These are phyloP conservation scores for Cephaloascus fragrans DNA, from an alignment of 805 yeast species.

Conservation along the genomic window DNA sequence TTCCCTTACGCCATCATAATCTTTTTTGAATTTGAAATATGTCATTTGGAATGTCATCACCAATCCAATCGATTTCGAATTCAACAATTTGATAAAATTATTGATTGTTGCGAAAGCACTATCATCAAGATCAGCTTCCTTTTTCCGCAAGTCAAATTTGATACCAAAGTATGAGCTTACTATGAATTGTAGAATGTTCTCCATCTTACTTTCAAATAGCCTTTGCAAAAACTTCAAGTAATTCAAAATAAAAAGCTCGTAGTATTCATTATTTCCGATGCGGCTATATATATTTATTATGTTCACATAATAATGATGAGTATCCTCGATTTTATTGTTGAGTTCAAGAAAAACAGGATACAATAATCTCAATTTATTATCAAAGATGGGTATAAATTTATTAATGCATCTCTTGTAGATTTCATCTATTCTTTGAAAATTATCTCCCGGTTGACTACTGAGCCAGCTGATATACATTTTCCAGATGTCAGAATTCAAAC, in stretches of 20 bases:
- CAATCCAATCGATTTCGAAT: neutral
- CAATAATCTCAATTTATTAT: neutral
- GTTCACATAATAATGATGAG: neutral
- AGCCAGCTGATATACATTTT: constrained; percentile 50
- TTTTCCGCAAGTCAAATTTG: too few species aligned
- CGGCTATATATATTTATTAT: neutral
- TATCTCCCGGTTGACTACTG: constrained; percentile 16
- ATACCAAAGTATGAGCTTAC: neutral
- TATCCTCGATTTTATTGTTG: neutral
- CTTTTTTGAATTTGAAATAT: constrained; percentile 6
- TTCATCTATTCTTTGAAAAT: constrained; percentile 21
- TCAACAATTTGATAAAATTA: neutral
- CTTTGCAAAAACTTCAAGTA: neutral
- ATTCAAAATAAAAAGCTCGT: neutral
- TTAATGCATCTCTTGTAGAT: constrained; percentile 45
- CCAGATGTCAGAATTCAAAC: constrained; percentile 59
- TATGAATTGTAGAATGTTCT: too few species aligned
- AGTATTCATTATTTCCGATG: neutral
- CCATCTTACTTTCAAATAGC: neutral
- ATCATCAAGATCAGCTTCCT: too few species aligned
- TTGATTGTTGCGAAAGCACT: neutral
- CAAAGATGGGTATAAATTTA: constrained; percentile 18
- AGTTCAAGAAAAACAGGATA: neutral
- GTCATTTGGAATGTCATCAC: neutral
- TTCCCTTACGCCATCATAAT: neutral